Base-by-base conservation (phyloP, 169 alveolate species). In the Amoebophrya sp. region DNA sequence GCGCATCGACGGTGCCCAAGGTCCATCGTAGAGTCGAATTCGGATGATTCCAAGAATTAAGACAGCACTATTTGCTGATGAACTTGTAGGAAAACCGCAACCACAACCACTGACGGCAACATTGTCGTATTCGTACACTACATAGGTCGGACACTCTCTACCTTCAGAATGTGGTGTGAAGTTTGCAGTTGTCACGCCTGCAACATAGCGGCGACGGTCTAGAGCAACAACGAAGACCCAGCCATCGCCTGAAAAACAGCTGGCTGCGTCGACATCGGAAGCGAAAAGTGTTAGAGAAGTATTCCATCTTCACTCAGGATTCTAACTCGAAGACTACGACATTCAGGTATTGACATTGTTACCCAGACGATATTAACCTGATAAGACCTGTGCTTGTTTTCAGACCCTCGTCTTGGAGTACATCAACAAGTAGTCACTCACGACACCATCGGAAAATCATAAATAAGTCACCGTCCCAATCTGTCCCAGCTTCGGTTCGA, bases 401-500 rank as follows among this genome's bases (percentile, higher is more conserved):
- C n/a, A n/a, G n/a, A n/a, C n/a, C n/a, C n/a, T n/a, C n/a, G n/a
- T n/a, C n/a, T n/a, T n/a, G n/a, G n/a, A n/a, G n/a, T n/a, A n/a
- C n/a, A n/a, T n/a, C n/a, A n/a, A n/a, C n/a, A n/a, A n/a, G n/a
- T n/a, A n/a, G n/a, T n/a, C n/a, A n/a, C n/a, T n/a, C n/a, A n/a
- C n/a, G n/a, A n/a, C n/a, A n/a, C n/a, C n/a, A n/a, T n/a, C n/a
- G n/a, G n/a, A n/a, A n/a, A n/a, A n/a, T n/a, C n/a, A n/a, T n/a
- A n/a, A 65, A 36, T 65, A 65, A 6, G 83, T 65, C 10, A 65
- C 83, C 83, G 2, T 65, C 33, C 83, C 83, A 36, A 65, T 65
- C 83, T 65, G 83, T 36, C 83, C 83, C 83, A 65, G 83, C n/a
- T 65, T 65, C 33, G 83, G 83, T 36, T 26, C 2, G 83, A 65